phyloP scores from a whole-genome alignment of 1,284 basidiomycete genomes.

The Cerrena zonata region DNA sequence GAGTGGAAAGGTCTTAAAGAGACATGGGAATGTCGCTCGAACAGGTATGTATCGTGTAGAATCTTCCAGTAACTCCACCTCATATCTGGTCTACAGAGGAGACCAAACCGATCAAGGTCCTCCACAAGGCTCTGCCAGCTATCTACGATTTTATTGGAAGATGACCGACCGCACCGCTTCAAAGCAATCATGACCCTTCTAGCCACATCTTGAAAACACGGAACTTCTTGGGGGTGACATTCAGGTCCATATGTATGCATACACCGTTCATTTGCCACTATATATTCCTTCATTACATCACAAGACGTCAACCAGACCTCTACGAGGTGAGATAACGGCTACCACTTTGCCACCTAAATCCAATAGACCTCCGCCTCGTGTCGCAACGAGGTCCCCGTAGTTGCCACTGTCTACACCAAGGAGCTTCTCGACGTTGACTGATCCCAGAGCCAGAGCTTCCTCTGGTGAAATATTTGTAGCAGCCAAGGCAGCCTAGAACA shows the following conservation, averaged over 20 bases:
- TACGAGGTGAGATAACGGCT: constrained; percentile 48
- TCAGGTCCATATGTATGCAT: too few relatives aligned
- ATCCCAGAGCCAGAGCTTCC: constrained; percentile 43
- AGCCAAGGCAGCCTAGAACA: neutral
- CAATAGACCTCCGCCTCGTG: constrained; percentile 53
- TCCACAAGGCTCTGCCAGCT: constrained; percentile 54
- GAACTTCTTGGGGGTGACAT: too few relatives aligned
- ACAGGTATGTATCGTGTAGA: constrained; percentile 38
- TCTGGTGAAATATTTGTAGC: constrained; percentile 8
- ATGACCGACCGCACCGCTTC: neutral
- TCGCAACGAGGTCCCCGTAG: constrained; percentile 57
- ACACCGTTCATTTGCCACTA: too few relatives aligned
- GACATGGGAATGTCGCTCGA: constrained; percentile 54
- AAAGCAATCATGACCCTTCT: neutral
- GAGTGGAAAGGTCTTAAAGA: constrained; percentile 47
- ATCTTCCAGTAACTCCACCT: constrained; percentile 3
- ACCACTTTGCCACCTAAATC: constrained; percentile 57
- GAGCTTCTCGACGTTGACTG: constrained; percentile 46
- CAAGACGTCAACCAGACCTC: constrained; percentile 42
- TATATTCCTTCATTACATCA: constrained; percentile 24
- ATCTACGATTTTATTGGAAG: constrained; percentile 42
- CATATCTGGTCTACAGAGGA: constrained; percentile 39
- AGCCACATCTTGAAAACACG: too few relatives aligned
- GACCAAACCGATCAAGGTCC: constrained; percentile 54
- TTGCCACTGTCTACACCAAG: constrained; percentile 34